These are phyloP conservation scores for Trapa bicornis DNA, from an alignment of 345 rosid species.

Conservation along the genomic window DNA sequence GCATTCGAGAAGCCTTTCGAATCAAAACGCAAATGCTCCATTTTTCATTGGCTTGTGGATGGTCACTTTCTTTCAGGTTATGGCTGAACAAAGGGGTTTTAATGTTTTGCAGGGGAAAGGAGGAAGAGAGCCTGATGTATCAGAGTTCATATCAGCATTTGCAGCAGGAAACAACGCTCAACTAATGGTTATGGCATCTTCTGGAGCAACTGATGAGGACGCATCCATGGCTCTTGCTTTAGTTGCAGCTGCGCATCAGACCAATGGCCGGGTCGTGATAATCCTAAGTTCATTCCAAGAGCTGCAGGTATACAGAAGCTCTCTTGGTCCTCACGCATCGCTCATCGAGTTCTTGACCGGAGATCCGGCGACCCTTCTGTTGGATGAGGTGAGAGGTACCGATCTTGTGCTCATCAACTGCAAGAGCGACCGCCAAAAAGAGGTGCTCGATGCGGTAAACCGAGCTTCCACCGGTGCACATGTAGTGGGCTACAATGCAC, in stretches of 20 bases:
- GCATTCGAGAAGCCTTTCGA: background rate
- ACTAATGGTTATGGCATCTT: constrained; percentile 30
- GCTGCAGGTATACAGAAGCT: constrained; percentile 5
- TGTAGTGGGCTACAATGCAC: constrained; percentile 39
- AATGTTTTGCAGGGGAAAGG: background rate
- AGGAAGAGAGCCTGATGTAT: constrained; percentile 33
- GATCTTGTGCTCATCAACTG: constrained; percentile 42
- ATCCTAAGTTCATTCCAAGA: constrained; percentile 9
- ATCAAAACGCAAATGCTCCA: too few relatives aligned
- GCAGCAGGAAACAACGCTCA: constrained; percentile 45
- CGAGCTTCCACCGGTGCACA: constrained; percentile 13
- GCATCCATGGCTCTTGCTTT: background rate
- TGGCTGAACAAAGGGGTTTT: too few relatives aligned
- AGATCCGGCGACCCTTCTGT: constrained; percentile 18
- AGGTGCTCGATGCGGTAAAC: constrained; percentile 17
- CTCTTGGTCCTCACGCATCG: constrained; percentile 15
- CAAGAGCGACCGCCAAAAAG: constrained; percentile 11
- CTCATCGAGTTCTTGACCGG: constrained; percentile 23
- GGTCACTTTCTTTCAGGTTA: too few relatives aligned
- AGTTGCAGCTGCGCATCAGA: constrained; percentile 16
- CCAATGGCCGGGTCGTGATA: constrained; percentile 30
- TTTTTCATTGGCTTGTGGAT: too few relatives aligned
- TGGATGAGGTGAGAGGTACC: constrained; percentile 16
- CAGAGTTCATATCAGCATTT: constrained; percentile 48
- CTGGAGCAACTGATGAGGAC: background rate